These are phyloP conservation scores for Sphaerobolus stellatus DNA, from an alignment of 1,284 basidiomycete species.

Conservation along the genomic window DNA sequence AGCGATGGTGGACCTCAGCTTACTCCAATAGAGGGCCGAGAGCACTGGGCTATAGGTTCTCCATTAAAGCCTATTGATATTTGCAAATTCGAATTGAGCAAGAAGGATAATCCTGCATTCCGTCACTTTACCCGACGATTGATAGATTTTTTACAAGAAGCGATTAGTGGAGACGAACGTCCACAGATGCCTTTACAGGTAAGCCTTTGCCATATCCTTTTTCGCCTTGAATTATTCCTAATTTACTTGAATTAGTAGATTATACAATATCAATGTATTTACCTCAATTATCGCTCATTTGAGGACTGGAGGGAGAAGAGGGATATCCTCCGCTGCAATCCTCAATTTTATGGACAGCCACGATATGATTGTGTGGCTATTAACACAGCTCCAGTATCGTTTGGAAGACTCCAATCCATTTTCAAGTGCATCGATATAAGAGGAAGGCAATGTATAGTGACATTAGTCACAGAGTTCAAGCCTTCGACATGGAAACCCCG, in stretches of 20 bases:
- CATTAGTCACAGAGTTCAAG: not conserved
- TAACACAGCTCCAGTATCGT: not conserved
- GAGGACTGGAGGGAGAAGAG: not conserved
- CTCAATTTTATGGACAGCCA: not conserved
- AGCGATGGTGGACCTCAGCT: no score
- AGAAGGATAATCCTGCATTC: not conserved
- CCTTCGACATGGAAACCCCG: not conserved
- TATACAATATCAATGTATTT: not conserved
- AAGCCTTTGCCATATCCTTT: no score
- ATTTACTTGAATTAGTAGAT: slow-evolving; percentile 15
- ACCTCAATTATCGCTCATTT: not conserved
- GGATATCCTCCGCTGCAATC: not conserved
- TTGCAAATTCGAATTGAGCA: not conserved
- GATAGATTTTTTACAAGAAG: not conserved
- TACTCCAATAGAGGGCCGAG: no score
- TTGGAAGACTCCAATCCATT: not conserved
- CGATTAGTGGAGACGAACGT: not conserved
- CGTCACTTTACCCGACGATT: not conserved
- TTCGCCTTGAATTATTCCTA: no score
- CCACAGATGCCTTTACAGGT: no score
- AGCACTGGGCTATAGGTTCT: not conserved
- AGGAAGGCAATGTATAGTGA: not conserved
- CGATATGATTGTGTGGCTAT: not conserved
- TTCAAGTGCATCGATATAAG: not conserved
- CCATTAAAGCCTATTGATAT: not conserved